phyloP scores from a whole-genome alignment of 2,329 filamentous ascomycete genomes.

The Myriangium duriaei region DNA sequence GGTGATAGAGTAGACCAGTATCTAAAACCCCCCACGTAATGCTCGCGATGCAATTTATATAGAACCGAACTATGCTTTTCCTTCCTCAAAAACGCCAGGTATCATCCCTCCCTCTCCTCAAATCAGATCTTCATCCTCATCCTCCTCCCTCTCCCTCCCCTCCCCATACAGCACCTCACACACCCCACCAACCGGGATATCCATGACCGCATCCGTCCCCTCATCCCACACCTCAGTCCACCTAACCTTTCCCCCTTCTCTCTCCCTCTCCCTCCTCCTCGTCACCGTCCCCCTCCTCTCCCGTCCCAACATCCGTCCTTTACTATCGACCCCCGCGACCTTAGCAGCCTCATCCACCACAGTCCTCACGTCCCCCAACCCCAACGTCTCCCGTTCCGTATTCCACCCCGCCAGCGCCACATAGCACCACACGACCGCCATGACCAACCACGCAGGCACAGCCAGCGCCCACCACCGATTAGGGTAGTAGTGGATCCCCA shows the following conservation, averaged over 20 bases:
- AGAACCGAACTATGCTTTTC: too few relatives aligned
- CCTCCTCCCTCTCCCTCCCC: conserved; percentile 25
- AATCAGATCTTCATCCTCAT: conserved; percentile 6
- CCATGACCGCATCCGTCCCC: conserved; percentile 94
- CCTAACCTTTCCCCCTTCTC: conserved; percentile 35
- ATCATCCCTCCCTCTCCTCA: too few relatives aligned
- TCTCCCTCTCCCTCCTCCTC: conserved; percentile 23
- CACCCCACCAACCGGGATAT: conserved; percentile 86
- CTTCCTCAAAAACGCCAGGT: too few relatives aligned
- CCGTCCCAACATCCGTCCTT: conserved; percentile 40
- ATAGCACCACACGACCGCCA: conserved; percentile 83
- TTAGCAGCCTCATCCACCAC: conserved; percentile 84
- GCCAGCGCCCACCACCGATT: conserved; percentile 97
- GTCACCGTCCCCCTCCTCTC: conserved; percentile 15
- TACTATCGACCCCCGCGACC: conserved; percentile 67
- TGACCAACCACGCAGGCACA: conserved; percentile 79
- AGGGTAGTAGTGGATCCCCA: conserved; percentile 94
- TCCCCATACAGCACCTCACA: conserved; percentile 87
- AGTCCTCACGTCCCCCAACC: conserved; percentile 68
- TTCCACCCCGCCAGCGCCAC: conserved; percentile 87
- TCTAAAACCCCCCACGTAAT: too few relatives aligned
- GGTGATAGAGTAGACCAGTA: too few relatives aligned
- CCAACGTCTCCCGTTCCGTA: conserved; percentile 72
- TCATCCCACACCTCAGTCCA: conserved; percentile 82
- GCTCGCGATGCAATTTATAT: too few relatives aligned